Base-by-base conservation (phyloP, 148 eudicot species). In the Rhododendron molle region DNA sequence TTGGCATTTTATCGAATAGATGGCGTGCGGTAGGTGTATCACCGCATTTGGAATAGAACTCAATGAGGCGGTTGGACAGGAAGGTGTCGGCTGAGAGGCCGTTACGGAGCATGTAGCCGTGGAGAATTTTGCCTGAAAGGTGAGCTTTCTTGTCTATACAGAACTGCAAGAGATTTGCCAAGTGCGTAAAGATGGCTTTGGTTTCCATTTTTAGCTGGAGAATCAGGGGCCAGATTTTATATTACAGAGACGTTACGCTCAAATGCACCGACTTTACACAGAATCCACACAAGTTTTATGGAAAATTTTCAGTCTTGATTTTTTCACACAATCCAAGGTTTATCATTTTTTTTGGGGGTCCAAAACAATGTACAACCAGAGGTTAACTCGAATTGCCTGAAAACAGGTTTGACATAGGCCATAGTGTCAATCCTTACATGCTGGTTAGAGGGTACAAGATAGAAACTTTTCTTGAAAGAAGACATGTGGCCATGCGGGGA, bases 1-100 rank as follows among this genome's bases (percentile, higher is more conserved):
- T 79, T 6, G 92, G 91, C 92, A 93, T 93, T 89, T 86, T 81
- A 46, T 92, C 90, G 73, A 96, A 96, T 85, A 96, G 71, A 69
- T 84, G 85, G 82, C 89, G 94, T 13, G 93, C 93, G n/a, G 86
- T 82, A 14, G 1, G 23, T 47, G 85, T 87, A 12, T 85, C 78
- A 62, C 89, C 87, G 72, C 96, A 92, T 91, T 93, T 93, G 5
- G 89, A 90, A 83, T 95, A 93, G 20, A 96, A 87, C 38, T 93
- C 92, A 36, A 94, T 85, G 54, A 94, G 89, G 82, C 96, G 95
- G 84, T 96, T 96, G 20, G 80, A 90, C 30, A 95, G 88, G 76
- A 91, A 94, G 44, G 92, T 91, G 73, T 95, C 76, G 34, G 86
- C 46, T 3, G 81, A 23, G 78, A 90, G 85, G 62, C 90, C 89